These are phyloP conservation scores for Mycena rosella DNA, from an alignment of 768 basidiomycete species.

Conservation along the genomic window DNA sequence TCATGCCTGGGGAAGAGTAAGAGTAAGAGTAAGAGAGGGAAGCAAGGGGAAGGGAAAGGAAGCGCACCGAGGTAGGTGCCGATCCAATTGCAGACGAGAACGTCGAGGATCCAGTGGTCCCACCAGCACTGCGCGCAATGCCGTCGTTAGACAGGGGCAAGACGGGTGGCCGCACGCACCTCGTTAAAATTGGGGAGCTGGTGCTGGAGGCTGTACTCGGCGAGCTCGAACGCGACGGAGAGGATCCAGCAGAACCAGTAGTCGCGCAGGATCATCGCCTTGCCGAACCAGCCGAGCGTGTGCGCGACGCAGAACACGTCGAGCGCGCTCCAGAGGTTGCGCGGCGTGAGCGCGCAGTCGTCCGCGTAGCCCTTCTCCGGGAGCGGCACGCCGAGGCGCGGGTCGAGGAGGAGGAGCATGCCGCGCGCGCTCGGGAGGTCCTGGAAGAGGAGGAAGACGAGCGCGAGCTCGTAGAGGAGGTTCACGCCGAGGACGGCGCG, in stretches of 20 bases:
- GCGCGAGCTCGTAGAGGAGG: constrained; percentile 82
- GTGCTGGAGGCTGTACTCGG: constrained; percentile 90
- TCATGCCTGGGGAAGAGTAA: constrained; percentile 76
- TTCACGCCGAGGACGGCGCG: constrained; percentile 84
- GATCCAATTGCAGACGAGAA: constrained; percentile 89
- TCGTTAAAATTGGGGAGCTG: constrained; percentile 91
- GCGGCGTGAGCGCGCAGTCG: constrained; percentile 73
- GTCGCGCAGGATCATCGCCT: constrained; percentile 89
- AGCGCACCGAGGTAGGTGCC: constrained; percentile 77
- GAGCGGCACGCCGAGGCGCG: constrained; percentile 75
- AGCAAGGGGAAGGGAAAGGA: no score
- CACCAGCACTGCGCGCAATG: constrained; percentile 95
- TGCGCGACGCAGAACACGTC: constrained; percentile 92
- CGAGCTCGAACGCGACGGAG: constrained; percentile 89
- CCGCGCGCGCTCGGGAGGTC: constrained; percentile 70
- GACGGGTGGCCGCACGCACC: constrained; percentile 61
- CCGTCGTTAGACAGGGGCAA: no score
- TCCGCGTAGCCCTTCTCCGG: constrained; percentile 92
- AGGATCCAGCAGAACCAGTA: constrained; percentile 97
- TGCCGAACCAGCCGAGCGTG: constrained; percentile 90
- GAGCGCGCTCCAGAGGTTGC: constrained; percentile 72
- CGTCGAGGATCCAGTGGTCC: constrained; percentile 94
- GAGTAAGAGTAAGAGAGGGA: no score
- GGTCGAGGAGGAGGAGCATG: constrained; percentile 71
- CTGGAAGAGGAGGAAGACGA: constrained; percentile 90